Conservation (phyloP, 805 yeast species). For the Pachysolen tannophilus region DNA sequence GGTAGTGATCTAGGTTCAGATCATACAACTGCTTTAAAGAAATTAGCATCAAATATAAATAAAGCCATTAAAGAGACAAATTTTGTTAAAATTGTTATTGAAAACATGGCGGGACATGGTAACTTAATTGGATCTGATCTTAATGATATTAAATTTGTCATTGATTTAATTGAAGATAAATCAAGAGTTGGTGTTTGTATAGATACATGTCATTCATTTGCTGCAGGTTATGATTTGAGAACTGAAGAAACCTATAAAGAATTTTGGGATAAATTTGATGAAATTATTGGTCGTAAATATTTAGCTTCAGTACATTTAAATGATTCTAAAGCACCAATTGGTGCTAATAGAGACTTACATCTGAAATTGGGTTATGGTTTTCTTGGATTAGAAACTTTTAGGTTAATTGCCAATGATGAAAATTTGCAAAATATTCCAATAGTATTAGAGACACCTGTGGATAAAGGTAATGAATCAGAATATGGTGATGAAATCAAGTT, state of each 20-base stretch:
- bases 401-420: slow-evolving; percentile 63
- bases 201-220: slow-evolving; percentile 94
- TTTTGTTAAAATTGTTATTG: slow-evolving; percentile 82
- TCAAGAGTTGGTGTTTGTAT: slow-evolving; percentile 89
- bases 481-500: slow-evolving; percentile 80
- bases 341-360: slow-evolving; percentile 85
- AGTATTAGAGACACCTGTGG: slow-evolving; percentile 80
- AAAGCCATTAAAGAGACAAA: slow-evolving; percentile 64
- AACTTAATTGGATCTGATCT: slow-evolving; percentile 77
- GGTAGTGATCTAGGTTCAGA: slow-evolving; percentile 78
- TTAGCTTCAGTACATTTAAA: slow-evolving; percentile 80
- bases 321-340: slow-evolving; percentile 92
- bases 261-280: slow-evolving; percentile 76
- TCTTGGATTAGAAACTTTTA: slow-evolving; percentile 77
- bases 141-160: slow-evolving; percentile 68
- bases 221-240: slow-evolving; percentile 91
- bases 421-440: slow-evolving; percentile 65
- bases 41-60: slow-evolving; percentile 75
- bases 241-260: slow-evolving; percentile 44
- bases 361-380: slow-evolving; percentile 87
- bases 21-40: slow-evolving; percentile 52
- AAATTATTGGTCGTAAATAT: slow-evolving; percentile 64
- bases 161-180: slow-evolving; percentile 73
- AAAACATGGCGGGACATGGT: slow-evolving; percentile 98
- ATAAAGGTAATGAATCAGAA: slow-evolving; percentile 49